Conservation (phyloP, 306 rosid genomes). For the peach (Prunus persica) region Prunus_persica_NCBIv2 NC_034014.1:24157001-24157500, state of each 20-base stretch:
- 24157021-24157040: not conserved
- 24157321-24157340: conserved; percentile 23
- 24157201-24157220: conserved; percentile 19
- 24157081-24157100: not conserved
- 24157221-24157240: not conserved
- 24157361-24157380: conserved; percentile 17
- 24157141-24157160: not conserved
- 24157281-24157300: not conserved
- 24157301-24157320: not conserved
- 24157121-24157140: not conserved
- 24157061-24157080: not conserved
- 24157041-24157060: not conserved
- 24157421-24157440: not conserved
- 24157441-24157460: not conserved
- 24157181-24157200: not conserved
- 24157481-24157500: not conserved
- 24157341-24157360: not conserved
- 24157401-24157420: not conserved
- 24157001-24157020: not conserved
- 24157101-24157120: not conserved
- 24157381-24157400: not conserved
- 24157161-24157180: not conserved
- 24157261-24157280: conserved; percentile 13
- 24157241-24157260: not conserved
- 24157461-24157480: conserved; percentile 5